phyloP scores from a whole-genome alignment of 495 filamentous ascomycete genomes.

The Neurospora hispaniola region DNA sequence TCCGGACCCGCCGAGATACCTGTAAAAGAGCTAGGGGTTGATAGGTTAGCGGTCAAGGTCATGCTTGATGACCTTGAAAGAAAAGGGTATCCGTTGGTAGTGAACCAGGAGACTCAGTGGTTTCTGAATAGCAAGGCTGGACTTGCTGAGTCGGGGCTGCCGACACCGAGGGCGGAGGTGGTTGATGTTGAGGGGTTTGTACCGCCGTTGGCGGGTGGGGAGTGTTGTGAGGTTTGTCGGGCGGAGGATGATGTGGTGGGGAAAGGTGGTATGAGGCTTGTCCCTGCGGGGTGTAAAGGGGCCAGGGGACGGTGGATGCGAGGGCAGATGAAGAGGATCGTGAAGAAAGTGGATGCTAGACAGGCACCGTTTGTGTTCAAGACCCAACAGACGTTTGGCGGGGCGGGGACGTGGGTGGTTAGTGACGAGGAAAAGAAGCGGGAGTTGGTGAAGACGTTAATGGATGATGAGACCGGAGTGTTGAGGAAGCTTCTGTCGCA shows the following conservation, averaged over 20 bases:
- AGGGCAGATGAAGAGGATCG: slow-evolving; percentile 11
- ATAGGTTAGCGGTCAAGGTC: slow-evolving; percentile 19
- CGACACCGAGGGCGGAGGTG: slow-evolving; percentile 13
- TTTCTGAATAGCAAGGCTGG: slow-evolving; percentile 22
- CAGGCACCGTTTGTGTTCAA: slow-evolving; percentile 24
- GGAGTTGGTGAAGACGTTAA: slow-evolving; percentile 11
- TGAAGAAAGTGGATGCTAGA: slow-evolving; percentile 6
- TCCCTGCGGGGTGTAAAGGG: slow-evolving; percentile 15
- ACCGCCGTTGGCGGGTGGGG: not conserved
- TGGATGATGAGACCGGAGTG: slow-evolving; percentile 6
- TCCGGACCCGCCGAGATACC: slow-evolving; percentile 15
- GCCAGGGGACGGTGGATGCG: slow-evolving; percentile 13
- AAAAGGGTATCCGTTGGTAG: slow-evolving; percentile 7
- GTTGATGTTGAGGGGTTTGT: slow-evolving; percentile 5
- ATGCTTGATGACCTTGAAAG: slow-evolving; percentile 14
- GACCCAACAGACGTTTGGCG: slow-evolving; percentile 26
- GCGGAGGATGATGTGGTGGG: not conserved
- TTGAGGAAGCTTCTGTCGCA: slow-evolving; percentile 18
- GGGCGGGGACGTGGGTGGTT: slow-evolving; percentile 26
- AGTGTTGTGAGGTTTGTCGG: slow-evolving; percentile 14
- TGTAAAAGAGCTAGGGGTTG: slow-evolving; percentile 12
- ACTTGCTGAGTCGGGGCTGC: slow-evolving; percentile 15
- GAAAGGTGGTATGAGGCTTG: not conserved
- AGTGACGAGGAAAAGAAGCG: slow-evolving; percentile 7
- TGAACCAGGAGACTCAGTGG: slow-evolving; percentile 20